Percentiles rank a stretch among this genome's conserved stretches.
phyloP scores from a whole-genome alignment of 2,329 filamentous ascomycete species.

The Epichloe sylvatica region DNA sequence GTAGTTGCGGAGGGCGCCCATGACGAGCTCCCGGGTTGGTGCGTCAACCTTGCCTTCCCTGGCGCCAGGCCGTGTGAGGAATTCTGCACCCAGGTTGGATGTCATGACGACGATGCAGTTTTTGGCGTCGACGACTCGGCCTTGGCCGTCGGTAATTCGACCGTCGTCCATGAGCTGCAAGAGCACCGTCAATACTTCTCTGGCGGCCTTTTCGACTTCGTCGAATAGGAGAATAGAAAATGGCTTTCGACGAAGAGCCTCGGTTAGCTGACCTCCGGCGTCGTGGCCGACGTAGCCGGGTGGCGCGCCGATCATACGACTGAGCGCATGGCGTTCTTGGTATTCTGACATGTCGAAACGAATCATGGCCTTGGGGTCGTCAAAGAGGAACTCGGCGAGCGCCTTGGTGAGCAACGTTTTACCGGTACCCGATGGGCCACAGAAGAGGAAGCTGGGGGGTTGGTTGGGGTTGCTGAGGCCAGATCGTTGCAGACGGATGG shows the following conservation, averaged over 20 bases:
- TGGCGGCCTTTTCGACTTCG: conserved; percentile 96
- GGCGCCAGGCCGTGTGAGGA: conserved; percentile 63
- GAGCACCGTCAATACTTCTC: conserved; percentile 90
- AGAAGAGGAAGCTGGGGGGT: conserved; percentile 96
- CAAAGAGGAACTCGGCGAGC: conserved; percentile 93
- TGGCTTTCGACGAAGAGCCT: conserved; percentile 81
- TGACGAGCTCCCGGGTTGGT: conserved; percentile 76
- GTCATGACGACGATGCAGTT: conserved; percentile 99
- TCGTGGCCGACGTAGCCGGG: conserved; percentile 97
- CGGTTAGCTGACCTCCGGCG: conserved; percentile 86
- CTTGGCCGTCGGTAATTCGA: conserved; percentile 95
- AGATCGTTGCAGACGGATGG: conserved; percentile 87
- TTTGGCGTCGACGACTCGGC: conserved; percentile 81
- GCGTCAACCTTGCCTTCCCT: conserved; percentile 76
- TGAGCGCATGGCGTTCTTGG: conserved; percentile 89
- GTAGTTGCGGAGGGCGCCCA: conserved; percentile 81
- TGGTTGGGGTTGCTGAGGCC: conserved; percentile 93
- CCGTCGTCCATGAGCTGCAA: conserved; percentile 99
- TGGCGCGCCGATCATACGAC: conserved; percentile 97
- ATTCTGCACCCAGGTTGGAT: conserved; percentile 91
- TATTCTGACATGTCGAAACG: conserved; percentile 99
- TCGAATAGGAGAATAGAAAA: conserved; percentile 98
- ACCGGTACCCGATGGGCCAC: conserved; percentile 93
- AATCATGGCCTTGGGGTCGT: conserved; percentile 95
- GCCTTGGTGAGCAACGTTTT: conserved; percentile 97